These are phyloP conservation scores for Salix suchowensis DNA, from an alignment of 345 rosid genomes.

Conservation along the genomic window DNA sequence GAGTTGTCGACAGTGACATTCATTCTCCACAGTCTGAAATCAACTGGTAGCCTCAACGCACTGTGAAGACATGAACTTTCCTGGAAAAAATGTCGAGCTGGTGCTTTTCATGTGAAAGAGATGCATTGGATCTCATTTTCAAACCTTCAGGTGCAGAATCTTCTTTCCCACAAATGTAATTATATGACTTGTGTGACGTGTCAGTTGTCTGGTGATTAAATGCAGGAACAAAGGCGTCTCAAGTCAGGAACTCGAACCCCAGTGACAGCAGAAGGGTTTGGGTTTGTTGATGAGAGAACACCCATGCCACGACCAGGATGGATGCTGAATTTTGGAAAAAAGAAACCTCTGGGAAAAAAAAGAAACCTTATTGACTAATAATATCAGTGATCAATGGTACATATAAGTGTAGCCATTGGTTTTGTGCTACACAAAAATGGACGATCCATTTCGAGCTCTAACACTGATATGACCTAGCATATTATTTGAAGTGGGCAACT, in stretches of 20 bases:
- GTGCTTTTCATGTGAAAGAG: neutral
- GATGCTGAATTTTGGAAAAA: too few species aligned
- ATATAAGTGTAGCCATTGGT: neutral
- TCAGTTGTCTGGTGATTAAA: neutral
- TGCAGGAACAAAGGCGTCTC: neutral
- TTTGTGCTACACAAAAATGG: conserved; percentile 27
- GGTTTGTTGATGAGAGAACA: neutral
- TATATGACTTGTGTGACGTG: neutral
- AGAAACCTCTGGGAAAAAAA: too few species aligned
- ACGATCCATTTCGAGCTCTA: conserved; percentile 8
- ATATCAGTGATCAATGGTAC: neutral
- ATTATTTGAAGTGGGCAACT: conserved; percentile 1
- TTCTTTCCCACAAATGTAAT: neutral
- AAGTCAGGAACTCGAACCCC: neutral
- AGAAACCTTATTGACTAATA: too few species aligned
- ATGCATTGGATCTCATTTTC: neutral
- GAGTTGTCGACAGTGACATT: neutral
- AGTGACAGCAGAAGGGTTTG: neutral
- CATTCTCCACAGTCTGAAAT: neutral
- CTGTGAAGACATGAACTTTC: neutral
- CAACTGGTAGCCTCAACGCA: neutral
- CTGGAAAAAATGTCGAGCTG: neutral
- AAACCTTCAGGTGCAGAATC: neutral
- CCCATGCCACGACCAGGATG: neutral
- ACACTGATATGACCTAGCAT: conserved; percentile 3